Conservation (phyloP, 345 rosid genomes). For the Syzygium jambos region DNA sequence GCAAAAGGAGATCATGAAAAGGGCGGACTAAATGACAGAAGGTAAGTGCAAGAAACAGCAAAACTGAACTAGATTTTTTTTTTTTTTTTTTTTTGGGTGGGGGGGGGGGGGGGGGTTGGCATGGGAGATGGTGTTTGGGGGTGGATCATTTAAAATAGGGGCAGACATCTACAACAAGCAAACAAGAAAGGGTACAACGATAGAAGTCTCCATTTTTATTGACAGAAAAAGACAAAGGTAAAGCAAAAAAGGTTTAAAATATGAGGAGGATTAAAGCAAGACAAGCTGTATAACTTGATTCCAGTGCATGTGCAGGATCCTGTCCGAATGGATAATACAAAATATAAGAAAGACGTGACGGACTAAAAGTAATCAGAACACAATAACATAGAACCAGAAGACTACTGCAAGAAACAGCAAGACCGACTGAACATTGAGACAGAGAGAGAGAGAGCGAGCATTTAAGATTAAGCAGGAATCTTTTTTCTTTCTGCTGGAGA, state of each 20-base stretch:
- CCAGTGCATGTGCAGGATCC: background rate
- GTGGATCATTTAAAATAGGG: background rate
- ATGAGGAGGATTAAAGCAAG: background rate
- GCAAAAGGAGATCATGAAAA: background rate
- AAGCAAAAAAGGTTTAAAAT: background rate
- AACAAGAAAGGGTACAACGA: background rate
- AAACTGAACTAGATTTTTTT: background rate
- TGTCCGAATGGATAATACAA: background rate
- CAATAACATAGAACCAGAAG: background rate
- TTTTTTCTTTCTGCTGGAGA: background rate
- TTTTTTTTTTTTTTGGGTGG: background rate
- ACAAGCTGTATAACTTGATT: background rate
- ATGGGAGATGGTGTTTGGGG: background rate
- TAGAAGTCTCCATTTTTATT: background rate
- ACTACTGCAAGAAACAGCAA: background rate
- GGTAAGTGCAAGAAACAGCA: background rate
- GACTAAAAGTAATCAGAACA: background rate
- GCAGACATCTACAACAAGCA: background rate
- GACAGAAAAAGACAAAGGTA: background rate
- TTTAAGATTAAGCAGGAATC: background rate
- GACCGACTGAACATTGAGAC: background rate
- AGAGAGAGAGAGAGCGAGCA: background rate
- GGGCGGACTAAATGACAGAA: background rate
- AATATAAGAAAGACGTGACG: background rate
- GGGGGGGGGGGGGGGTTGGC: no score